Base-by-base conservation (phyloP, 1,284 basidiomycete genomes). In the Sanghuangporus weigelae region DNA sequence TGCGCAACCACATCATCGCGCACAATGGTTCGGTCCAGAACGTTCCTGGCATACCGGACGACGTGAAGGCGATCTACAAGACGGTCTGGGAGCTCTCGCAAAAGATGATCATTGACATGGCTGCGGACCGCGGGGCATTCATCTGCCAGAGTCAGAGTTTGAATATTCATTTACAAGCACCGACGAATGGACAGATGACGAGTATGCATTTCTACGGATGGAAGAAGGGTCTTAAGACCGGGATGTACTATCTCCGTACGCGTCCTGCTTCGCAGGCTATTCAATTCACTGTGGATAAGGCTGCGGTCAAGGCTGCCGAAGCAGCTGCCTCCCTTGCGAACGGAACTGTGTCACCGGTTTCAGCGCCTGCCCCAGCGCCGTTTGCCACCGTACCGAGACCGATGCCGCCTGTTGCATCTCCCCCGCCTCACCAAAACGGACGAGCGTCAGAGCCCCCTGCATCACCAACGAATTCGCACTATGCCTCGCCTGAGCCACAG, bases 151-250 rank as follows among this genome's bases (percentile, higher is more conserved):
- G 86, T 69, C 90, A 93, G 76, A 87, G 84, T 67, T 75, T 99
- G 73, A 99, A 99, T 77, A 87, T 99, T 64, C 96, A 99, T 76
- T 78, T 99, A 53, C 87, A 93, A 72, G 84, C 92, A 60, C 97
- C 97, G 55, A 96, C 95, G 10, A 84, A 92, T 69, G 94, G 93
- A 19, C 97, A 99, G 77, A 82, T 99, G 67, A 97, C 95, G 56
- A 94, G 92, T 70, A 99, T 98, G 96, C 97, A 99, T 81, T 99
- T 99, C 79, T 98, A 99, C 76, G 97, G 96, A 26, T 99, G 96
- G 97, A 97, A 97, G 86, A 94, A 94, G 78, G 97, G 97, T 35
- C 80, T 99, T 73, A 99, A 99, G 87, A 99, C 97, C 0, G 97
- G 95, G 69, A 95, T 95, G 90, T 94, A 93, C 80, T 98, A 99